Evolutionary conservation across 2,329 filamentous ascomycete species (phyloP).

Genomic region (Coniochaeta pulveracea): DNA sequence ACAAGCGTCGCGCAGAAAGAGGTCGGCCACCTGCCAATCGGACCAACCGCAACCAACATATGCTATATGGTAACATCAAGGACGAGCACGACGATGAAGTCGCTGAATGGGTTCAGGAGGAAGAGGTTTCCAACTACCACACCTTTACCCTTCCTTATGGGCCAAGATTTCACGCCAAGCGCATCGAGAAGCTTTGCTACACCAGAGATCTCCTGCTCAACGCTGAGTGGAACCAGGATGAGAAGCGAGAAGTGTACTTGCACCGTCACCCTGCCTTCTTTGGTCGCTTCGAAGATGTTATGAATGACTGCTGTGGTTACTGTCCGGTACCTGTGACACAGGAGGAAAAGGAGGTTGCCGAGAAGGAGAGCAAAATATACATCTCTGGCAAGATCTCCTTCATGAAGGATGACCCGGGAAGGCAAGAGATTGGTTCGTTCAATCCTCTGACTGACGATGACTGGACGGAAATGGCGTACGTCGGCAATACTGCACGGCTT

Average conservation of each 20-base stretch:
- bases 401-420: slow-evolving; percentile 69
- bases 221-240: slow-evolving; percentile 73
- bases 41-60: slow-evolving; percentile 20
- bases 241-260: slow-evolving; percentile 64
- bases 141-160: slow-evolving; percentile 65
- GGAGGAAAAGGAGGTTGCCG: slow-evolving; percentile 59
- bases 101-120: slow-evolving; percentile 69
- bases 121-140: slow-evolving; percentile 70
- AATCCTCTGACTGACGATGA: slow-evolving; percentile 72
- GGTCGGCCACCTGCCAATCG: slow-evolving; percentile 50
- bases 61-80: slow-evolving; percentile 62
- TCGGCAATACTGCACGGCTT: slow-evolving; percentile 65
- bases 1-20: slow-evolving; percentile 58
- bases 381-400: slow-evolving; percentile 65
- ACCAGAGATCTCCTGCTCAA: slow-evolving; percentile 74
- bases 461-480: slow-evolving; percentile 87
- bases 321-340: slow-evolving; percentile 60
- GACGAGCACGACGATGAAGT: slow-evolving; percentile 68
- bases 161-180: slow-evolving; percentile 46
- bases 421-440: slow-evolving; percentile 62
- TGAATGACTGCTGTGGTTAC: slow-evolving; percentile 70
- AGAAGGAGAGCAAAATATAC: slow-evolving; percentile 64
- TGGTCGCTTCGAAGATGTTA: slow-evolving; percentile 61
- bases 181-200: slow-evolving; percentile 74
- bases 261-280: slow-evolving; percentile 84